Evolutionary conservation across 1,284 basidiomycete species (phyloP).

Genomic region (Fomitopsis schrenkii): DNA sequence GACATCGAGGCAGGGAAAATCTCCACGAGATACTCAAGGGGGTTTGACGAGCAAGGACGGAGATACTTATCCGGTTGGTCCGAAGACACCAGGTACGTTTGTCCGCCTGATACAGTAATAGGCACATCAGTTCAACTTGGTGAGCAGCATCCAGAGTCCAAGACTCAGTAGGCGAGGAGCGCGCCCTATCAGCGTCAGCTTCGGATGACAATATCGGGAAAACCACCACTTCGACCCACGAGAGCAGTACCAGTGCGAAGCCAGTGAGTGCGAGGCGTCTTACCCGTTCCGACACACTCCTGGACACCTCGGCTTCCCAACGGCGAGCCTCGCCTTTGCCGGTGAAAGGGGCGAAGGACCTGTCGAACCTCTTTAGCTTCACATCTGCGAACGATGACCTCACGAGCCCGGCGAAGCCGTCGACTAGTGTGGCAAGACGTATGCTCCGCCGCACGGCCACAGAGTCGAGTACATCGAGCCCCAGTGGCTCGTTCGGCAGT

Average conservation of each 20-base stretch:
- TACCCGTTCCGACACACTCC: constrained; percentile 14
- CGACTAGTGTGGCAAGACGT: constrained; percentile 32
- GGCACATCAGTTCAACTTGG: not conserved
- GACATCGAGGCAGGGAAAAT: constrained; percentile 13
- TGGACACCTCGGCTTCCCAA: constrained; percentile 5
- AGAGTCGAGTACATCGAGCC: constrained; percentile 45
- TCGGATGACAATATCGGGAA: not conserved
- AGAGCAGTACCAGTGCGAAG: not conserved
- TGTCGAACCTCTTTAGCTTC: constrained; percentile 32
- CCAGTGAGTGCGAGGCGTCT: constrained; percentile 4
- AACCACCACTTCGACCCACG: not conserved
- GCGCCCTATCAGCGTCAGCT: not conserved
- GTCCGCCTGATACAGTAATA: not conserved
- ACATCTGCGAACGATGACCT: constrained; percentile 2
- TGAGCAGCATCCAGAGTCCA: not conserved
- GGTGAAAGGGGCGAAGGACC: constrained; percentile 25
- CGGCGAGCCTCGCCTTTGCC: constrained; percentile 15
- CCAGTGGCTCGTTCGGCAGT: constrained; percentile 10
- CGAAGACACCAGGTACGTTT: not conserved
- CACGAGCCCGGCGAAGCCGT: constrained; percentile 6
- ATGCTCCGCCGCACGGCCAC: constrained; percentile 49
- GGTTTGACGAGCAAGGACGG: not conserved
- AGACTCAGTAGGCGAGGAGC: not conserved
- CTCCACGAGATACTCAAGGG: not conserved
- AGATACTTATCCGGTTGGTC: not conserved